Percentiles rank a stretch among this genome's conserved stretches.
Conservation (phyloP, 139 green algal genomes). For the Prasinococcaceae sp. region DNA sequence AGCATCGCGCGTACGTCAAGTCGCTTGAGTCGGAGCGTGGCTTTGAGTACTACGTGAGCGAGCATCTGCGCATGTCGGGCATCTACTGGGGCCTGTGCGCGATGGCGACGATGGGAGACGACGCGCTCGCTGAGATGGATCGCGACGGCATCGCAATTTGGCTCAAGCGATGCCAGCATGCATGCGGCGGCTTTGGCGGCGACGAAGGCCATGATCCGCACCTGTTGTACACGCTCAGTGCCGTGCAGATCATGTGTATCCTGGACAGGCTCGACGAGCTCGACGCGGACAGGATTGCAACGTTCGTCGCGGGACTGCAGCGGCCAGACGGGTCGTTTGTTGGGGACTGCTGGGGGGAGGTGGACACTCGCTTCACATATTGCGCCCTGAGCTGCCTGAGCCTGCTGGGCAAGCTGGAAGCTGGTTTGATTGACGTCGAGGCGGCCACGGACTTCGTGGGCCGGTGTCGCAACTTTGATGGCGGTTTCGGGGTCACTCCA, state of each 20-base stretch:
- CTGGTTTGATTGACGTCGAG: conserved; percentile 57
- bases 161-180: conserved; percentile 37
- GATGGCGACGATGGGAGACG: conserved; percentile 64
- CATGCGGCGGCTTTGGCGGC: conserved; percentile 57
- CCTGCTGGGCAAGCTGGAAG: conserved; percentile 32
- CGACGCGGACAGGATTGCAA: conserved; percentile 47
- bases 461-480: conserved; percentile 91
- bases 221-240: conserved; percentile 89
- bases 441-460: conserved; percentile 58
- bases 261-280: conserved; percentile 58
- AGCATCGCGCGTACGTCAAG: conserved; percentile 1
- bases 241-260: conserved; percentile 83
- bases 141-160: conserved; percentile 30
- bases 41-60: conserved; percentile 63
- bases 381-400: conserved; percentile 62
- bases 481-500: conserved; percentile 73
- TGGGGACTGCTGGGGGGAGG: conserved; percentile 89
- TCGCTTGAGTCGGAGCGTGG: not conserved
- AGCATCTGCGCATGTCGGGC: conserved; percentile 93
- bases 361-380: conserved; percentile 95
- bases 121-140: conserved; percentile 49
- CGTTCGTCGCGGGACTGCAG: conserved; percentile 63
- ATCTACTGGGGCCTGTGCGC: conserved; percentile 94
- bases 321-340: conserved; percentile 77
- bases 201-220: conserved; percentile 79